Base-by-base conservation (phyloP, 2,329 filamentous ascomycete genomes). In the Didymella segeticola region DNA sequence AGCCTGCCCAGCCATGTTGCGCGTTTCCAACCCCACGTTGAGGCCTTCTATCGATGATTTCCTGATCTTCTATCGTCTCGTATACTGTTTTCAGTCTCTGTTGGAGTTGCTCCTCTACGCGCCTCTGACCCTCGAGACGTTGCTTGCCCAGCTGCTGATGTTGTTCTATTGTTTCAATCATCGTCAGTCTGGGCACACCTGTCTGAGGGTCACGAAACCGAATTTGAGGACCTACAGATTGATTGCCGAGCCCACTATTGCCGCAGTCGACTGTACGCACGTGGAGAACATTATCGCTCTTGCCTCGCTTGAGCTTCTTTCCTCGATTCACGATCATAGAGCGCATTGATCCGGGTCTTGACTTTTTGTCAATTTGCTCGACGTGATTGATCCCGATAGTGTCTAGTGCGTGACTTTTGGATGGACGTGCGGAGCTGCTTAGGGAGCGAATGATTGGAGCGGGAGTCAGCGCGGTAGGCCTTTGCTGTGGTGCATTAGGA, bases 51-150 rank as follows among this genome's bases (percentile, higher is more conserved):
- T 39, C 20, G 2, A 51, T 12, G 2, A 33, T 12, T 17, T 43
- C 53, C 20, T 45, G 43, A 15, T 56, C 53, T 23, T 52, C 47
- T 9, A 56, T 52, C 9, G 43, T 46, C 26, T 56, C 47, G 27
- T 33, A 47, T 1, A 52, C 25, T 1, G 53, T 56, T 7, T 19
- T 49, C n/a, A 43, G 9, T 3, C n/a, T 20, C 15, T n/a, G 27
- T 12, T 33, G 43, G 5, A 22, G 25, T 26, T 29, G 20, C 15
- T 14, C 12, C 8, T 25, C 37, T 47, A 23, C 15, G n/a, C 39
- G 47, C 37, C 20, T 33, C 22, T 42, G 41, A 37, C 27, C 20
- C n/a, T 37, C 39, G 26, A 43, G 23, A 9, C 15, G 17, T 25
- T 45, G 38, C 22, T 46, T 49, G 4, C 41, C 41, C 27, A 46